Percentiles rank a stretch among this genome's conserved stretches.
Evolutionary conservation across 768 basidiomycete species (phyloP).

Genomic region (Auriscalpium microsporum): DNA sequence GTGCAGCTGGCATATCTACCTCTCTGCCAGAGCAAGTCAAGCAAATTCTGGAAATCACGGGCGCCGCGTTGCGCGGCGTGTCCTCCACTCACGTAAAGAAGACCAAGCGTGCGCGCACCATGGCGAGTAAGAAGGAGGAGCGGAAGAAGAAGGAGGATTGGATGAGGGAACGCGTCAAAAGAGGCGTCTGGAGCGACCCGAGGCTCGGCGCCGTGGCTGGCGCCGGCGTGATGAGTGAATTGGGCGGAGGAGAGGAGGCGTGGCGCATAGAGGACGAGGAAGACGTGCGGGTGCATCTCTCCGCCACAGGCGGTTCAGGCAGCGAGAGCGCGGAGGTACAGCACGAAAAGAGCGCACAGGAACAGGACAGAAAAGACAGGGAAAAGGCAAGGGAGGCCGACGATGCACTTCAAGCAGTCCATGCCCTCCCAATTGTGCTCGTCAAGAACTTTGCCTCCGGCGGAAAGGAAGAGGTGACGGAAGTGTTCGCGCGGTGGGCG

Average conservation of each 20-base stretch:
- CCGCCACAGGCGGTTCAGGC: background rate
- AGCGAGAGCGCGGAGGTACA: background rate
- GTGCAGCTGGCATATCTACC: constrained; percentile 51
- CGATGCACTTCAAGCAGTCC: constrained; percentile 40
- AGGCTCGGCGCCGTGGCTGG: constrained; percentile 79
- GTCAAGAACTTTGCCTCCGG: constrained; percentile 67
- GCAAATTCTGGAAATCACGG: constrained; percentile 75
- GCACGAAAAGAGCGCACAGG: no score
- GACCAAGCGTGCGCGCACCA: constrained; percentile 31
- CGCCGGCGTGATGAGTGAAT: constrained; percentile 78
- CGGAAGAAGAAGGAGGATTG: constrained; percentile 30
- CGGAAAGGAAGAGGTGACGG: constrained; percentile 62
- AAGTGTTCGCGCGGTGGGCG: constrained; percentile 77
- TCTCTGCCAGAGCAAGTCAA: constrained; percentile 78
- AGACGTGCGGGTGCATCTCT: background rate
- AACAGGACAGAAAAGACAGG: no score
- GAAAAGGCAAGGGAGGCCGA: constrained; percentile 15
- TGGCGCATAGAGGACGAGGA: constrained; percentile 32
- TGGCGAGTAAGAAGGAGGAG: constrained; percentile 29
- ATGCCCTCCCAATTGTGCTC: constrained; percentile 75
- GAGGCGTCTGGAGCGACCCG: constrained; percentile 81
- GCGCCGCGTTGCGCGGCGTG: constrained; percentile 59
- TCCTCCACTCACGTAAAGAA: constrained; percentile 39
- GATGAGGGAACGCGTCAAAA: constrained; percentile 38
- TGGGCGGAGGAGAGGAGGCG: constrained; percentile 74